A percentile compares a stretch with the other conserved stretches of the same genome.
Conservation (phyloP, 352 stramenopile species). For the Globisporangium nodosum region DNA sequence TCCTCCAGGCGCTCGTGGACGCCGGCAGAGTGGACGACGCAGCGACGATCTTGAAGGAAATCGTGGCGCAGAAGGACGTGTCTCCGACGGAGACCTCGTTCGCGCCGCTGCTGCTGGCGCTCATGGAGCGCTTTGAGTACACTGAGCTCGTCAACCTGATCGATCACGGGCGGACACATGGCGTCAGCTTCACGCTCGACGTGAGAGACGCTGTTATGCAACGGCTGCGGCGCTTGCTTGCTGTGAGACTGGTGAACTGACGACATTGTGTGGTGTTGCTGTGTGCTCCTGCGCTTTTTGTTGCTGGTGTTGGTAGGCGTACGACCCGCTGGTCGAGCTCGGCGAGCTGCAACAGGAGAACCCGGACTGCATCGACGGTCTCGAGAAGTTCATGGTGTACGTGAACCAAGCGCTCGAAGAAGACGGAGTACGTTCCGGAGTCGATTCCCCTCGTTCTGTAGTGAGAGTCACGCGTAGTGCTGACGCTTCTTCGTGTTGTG, state of each 20-base stretch:
- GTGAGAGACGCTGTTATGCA: constrained; percentile 14
- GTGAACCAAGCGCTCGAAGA: constrained; percentile 45
- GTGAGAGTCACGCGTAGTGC: background rate
- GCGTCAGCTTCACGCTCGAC: constrained; percentile 47
- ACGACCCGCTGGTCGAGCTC: constrained; percentile 55
- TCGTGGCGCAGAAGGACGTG: constrained; percentile 39
- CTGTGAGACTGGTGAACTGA: background rate
- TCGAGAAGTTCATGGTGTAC: constrained; percentile 56
- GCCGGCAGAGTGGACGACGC: constrained; percentile 36
- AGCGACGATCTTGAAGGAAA: constrained; percentile 27
- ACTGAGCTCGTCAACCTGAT: constrained; percentile 41
- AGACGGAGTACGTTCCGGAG: constrained; percentile 33
- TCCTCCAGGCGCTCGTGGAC: constrained; percentile 40
- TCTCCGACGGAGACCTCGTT: constrained; percentile 49
- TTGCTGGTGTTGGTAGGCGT: constrained; percentile 32
- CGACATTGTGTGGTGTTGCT: background rate
- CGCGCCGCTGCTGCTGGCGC: constrained; percentile 30
- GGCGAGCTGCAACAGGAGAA: constrained; percentile 41
- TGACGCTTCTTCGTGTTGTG: constrained; percentile 2
- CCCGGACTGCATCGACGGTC: constrained; percentile 32
- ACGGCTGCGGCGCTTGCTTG: too few relatives aligned
- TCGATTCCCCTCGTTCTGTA: too few relatives aligned
- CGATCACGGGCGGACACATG: constrained; percentile 37
- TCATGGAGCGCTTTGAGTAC: constrained; percentile 51
- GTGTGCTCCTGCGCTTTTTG: background rate